Evolutionary conservation across 257 asterid species (phyloP).

Genomic region (Salvia hispanica): DNA sequence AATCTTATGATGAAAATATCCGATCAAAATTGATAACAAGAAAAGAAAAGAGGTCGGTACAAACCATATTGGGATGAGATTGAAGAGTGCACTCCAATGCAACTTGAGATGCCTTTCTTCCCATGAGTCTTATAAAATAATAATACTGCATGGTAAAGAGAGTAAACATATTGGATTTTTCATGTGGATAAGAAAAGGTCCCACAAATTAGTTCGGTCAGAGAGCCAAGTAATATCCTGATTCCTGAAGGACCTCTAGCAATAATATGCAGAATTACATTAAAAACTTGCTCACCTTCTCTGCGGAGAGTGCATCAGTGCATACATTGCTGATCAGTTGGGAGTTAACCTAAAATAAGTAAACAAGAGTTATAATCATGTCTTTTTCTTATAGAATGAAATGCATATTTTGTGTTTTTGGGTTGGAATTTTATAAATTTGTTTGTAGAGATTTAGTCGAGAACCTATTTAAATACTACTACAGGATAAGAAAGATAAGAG

Average conservation of each 20-base stretch:
- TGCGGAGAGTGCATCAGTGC: slow-evolving; percentile 97
- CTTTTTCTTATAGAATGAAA: slow-evolving; percentile 6
- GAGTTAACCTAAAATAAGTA: slow-evolving; percentile 77
- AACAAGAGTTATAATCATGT: slow-evolving; percentile 11
- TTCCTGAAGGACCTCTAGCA: slow-evolving; percentile 13
- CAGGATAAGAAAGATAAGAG: no score
- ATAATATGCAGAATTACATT: slow-evolving; percentile 18
- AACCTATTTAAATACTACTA: background rate
- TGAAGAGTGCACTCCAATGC: slow-evolving; percentile 97
- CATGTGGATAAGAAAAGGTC: slow-evolving; percentile 4
- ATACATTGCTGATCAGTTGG: slow-evolving; percentile 95
- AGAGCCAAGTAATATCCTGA: slow-evolving; percentile 26
- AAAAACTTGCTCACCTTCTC: slow-evolving; percentile 67
- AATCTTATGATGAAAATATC: no score
- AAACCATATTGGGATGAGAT: slow-evolving; percentile 97
- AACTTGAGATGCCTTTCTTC: slow-evolving; percentile 97
- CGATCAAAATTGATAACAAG: background rate
- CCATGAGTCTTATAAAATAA: slow-evolving; percentile 95
- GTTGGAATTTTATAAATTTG: background rate
- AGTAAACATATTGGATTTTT: background rate
- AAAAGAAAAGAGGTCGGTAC: slow-evolving; percentile 21
- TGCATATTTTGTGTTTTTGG: background rate
- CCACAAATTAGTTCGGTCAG: slow-evolving; percentile 17
- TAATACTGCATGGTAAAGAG: slow-evolving; percentile 64
- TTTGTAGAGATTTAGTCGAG: background rate